These are phyloP conservation scores for Linum tenue DNA, from an alignment of 345 rosid species.

Conservation along the genomic window DNA sequence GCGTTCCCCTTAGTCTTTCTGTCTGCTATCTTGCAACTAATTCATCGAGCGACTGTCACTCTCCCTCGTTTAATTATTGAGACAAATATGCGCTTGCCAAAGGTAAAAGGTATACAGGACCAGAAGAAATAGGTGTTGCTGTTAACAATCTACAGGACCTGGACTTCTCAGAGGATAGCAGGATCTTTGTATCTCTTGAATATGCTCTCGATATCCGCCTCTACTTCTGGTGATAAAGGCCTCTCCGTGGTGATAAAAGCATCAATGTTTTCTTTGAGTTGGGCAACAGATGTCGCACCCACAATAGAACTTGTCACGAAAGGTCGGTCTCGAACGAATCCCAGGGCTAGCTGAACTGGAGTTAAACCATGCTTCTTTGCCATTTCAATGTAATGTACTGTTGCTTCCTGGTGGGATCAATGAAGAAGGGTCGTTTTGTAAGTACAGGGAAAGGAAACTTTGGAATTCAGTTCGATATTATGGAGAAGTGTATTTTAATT, in stretches of 20 bases:
- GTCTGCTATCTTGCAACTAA: too few relatives aligned
- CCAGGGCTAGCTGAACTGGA: constrained; percentile 68
- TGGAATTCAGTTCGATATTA: not conserved
- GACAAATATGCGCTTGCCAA: too few relatives aligned
- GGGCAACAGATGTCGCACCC: constrained; percentile 70
- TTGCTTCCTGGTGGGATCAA: constrained; percentile 50
- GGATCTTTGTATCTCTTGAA: constrained; percentile 71
- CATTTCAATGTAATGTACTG: constrained; percentile 47
- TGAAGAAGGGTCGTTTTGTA: not conserved
- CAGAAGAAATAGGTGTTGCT: not conserved
- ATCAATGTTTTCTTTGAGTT: constrained; percentile 74
- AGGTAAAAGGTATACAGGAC: not conserved
- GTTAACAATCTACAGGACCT: not conserved
- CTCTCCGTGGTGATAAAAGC: constrained; percentile 52
- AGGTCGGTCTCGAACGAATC: constrained; percentile 67
- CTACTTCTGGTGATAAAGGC: constrained; percentile 51
- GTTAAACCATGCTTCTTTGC: constrained; percentile 67
- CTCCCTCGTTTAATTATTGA: too few relatives aligned
- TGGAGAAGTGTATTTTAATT: not conserved
- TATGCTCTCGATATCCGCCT: constrained; percentile 52
- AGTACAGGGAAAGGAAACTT: not conserved
- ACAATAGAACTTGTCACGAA: constrained; percentile 73
- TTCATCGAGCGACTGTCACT: too few relatives aligned
- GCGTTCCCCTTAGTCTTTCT: too few relatives aligned
- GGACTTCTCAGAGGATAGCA: constrained; percentile 19